phyloP scores from a whole-genome alignment of 495 filamentous ascomycete species.

The Neurospora discreta region DNA sequence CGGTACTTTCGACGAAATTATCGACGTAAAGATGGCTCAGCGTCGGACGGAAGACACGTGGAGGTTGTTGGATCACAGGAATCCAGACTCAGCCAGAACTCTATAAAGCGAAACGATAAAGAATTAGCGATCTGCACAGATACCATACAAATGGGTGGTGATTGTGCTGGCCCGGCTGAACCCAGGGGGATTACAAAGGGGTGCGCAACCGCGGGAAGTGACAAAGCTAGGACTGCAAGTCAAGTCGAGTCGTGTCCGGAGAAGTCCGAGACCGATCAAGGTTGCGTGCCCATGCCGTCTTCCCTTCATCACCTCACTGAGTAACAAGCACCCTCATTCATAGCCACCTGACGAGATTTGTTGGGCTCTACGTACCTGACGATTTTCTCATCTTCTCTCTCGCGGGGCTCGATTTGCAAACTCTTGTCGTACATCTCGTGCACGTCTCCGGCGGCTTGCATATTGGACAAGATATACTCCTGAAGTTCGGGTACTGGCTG shows the following conservation, averaged over 20 bases:
- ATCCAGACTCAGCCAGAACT: conserved; percentile 37
- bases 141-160: neutral
- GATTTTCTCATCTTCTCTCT: conserved; percentile 83
- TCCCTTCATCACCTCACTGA: neutral
- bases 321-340: neutral
- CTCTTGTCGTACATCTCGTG: conserved; percentile 99
- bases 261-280: neutral
- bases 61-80: conserved; percentile 23
- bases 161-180: neutral
- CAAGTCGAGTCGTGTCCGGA: neutral
- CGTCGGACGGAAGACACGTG: neutral
- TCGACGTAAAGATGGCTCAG: neutral
- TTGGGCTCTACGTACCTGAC: conserved; percentile 38
- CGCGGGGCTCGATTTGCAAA: conserved; percentile 81
- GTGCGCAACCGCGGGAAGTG: neutral
- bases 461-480: conserved; percentile 92
- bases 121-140: neutral
- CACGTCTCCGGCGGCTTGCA: conserved; percentile 86
- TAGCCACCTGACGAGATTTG: neutral
- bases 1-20: neutral
- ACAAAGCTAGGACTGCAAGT: neutral
- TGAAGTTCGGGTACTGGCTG: conserved; percentile 85
- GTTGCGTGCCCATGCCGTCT: neutral
- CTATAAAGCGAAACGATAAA: conserved; percentile 14
- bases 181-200: neutral